Percentiles rank a stretch among this genome's conserved stretches.
Conservation (phyloP, 345 rosid genomes). For the Salix arbutifolia region DNA sequence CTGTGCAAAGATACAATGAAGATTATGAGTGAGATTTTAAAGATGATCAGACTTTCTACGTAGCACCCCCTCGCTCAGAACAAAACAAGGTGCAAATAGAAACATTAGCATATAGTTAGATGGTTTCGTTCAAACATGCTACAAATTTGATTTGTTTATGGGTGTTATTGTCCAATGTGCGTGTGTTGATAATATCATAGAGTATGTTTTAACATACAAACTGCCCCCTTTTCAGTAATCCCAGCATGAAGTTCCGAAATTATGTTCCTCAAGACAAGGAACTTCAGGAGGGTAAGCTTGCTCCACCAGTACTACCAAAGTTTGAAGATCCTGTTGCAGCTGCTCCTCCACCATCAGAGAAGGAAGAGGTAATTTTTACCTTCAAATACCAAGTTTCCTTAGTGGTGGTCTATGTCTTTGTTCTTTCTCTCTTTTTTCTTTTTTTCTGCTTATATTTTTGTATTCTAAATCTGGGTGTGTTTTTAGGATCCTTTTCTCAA, state of each 20-base stretch:
- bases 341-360: slow-evolving; percentile 54
- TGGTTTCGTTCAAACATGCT: background rate
- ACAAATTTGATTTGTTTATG: background rate
- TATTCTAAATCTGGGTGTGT: background rate
- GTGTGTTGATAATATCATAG: background rate
- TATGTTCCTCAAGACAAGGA: slow-evolving; percentile 92
- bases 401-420: background rate
- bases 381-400: slow-evolving; percentile 1
- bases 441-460: background rate
- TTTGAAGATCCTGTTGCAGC: slow-evolving; percentile 77
- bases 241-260: slow-evolving; percentile 78
- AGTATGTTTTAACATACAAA: background rate
- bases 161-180: background rate
- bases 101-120: background rate
- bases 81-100: background rate
- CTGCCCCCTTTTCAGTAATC: slow-evolving; percentile 38
- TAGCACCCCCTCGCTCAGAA: no score
- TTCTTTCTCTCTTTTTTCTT: background rate
- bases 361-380: slow-evolving; percentile 49
- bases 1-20: no score
- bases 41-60: no score
- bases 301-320: slow-evolving; percentile 81
- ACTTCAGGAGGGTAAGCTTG: slow-evolving; percentile 83
- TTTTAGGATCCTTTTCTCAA: slow-evolving; percentile 83
- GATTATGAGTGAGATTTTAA: no score